Conservation (phyloP, 306 rosid genomes). For the Prunus davidiana region DNA sequence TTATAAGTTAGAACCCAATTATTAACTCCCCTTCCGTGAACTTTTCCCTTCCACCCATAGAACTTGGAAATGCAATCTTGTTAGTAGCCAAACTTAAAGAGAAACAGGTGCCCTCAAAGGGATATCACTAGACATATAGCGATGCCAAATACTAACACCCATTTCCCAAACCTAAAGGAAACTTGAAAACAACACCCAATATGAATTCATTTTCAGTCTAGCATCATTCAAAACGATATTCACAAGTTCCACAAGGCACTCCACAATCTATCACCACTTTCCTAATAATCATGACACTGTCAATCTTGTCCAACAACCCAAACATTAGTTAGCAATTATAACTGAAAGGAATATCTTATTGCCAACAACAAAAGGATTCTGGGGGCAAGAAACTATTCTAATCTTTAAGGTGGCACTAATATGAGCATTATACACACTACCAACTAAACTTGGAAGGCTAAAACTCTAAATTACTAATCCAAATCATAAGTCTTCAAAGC, state of each 20-base stretch:
- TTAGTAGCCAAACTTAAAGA: neutral
- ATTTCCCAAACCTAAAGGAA: conserved; percentile 2
- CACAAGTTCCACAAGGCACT: neutral
- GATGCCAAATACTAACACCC: neutral
- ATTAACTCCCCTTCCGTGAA: neutral
- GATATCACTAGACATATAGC: neutral
- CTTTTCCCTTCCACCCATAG: neutral
- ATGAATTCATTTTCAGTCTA: neutral
- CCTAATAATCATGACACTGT: neutral
- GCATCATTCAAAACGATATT: neutral
- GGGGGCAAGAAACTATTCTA: neutral
- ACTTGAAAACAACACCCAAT: neutral
- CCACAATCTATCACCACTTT: neutral
- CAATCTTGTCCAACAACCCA: neutral
- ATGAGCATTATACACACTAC: neutral
- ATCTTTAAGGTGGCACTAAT: conserved; percentile 1
- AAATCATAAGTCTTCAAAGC: neutral
- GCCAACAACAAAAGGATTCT: neutral
- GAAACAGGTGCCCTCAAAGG: neutral
- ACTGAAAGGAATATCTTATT: neutral
- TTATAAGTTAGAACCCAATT: neutral
- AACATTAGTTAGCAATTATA: neutral
- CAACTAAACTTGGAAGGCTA: neutral
- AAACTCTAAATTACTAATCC: neutral
- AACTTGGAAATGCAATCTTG: neutral